Evolutionary conservation across 2,329 filamentous ascomycete genomes (phyloP).

Genomic region (Ilyonectria mors-panacis): DNA sequence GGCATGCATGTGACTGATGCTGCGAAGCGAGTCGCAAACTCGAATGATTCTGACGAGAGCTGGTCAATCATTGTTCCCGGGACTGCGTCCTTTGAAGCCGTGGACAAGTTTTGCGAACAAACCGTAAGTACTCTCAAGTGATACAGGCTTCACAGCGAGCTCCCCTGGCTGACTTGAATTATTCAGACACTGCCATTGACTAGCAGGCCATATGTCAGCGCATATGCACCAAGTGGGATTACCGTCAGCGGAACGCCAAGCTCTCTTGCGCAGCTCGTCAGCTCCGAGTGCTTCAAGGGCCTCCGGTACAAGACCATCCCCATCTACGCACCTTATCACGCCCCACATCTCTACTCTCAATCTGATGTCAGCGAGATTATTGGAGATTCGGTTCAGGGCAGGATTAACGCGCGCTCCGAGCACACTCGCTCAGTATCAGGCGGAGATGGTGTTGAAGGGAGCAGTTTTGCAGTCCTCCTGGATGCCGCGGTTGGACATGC

Average conservation of each 20-base stretch:
- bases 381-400: slow-evolving; percentile 11
- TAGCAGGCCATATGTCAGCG: slow-evolving; percentile 39
- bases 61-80: slow-evolving; percentile 41
- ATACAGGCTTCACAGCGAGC: too few species aligned
- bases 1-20: slow-evolving; percentile 37
- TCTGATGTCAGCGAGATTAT: slow-evolving; percentile 32
- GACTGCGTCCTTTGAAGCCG: slow-evolving; percentile 3
- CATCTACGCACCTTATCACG: slow-evolving; percentile 40
- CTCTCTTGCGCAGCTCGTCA: slow-evolving; percentile 30
- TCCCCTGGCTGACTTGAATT: not conserved
- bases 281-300: slow-evolving; percentile 16
- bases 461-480: slow-evolving; percentile 32
- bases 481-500: slow-evolving; percentile 34
- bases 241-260: slow-evolving; percentile 39
- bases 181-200: slow-evolving; percentile 28
- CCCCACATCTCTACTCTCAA: slow-evolving; percentile 37
- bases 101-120: slow-evolving; percentile 28
- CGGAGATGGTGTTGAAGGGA: slow-evolving; percentile 17
- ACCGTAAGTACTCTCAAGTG: not conserved
- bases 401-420: slow-evolving; percentile 13
- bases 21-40: slow-evolving; percentile 24
- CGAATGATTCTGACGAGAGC: slow-evolving; percentile 28
- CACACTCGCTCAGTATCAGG: not conserved
- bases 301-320: slow-evolving; percentile 34
- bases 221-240: slow-evolving; percentile 37